Conservation (phyloP, 148 eudicot genomes). For the Camellia japonica region DNA sequence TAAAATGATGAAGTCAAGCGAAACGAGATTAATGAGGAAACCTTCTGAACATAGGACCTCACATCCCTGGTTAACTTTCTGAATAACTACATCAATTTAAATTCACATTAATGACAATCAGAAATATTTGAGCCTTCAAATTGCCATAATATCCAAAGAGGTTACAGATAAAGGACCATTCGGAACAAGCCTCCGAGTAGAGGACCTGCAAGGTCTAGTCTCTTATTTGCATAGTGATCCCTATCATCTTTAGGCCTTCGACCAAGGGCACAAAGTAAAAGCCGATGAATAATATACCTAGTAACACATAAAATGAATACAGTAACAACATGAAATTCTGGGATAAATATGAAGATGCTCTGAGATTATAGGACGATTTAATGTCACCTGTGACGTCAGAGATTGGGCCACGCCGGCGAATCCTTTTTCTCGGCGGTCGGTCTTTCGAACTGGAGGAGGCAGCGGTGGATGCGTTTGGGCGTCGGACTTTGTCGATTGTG, state of each 20-base stretch:
- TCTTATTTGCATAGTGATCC: constrained; percentile 95
- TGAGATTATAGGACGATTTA: too few species aligned
- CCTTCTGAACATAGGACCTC: constrained; percentile 87
- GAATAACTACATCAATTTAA: constrained; percentile 48
- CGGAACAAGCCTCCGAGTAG: constrained; percentile 87
- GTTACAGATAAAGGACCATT: constrained; percentile 34
- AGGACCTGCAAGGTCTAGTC: constrained; percentile 98
- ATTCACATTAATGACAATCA: neutral
- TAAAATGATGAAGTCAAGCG: neutral
- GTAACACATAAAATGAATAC: too few species aligned
- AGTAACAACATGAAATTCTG: too few species aligned
- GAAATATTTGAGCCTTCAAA: neutral
- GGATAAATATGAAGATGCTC: too few species aligned
- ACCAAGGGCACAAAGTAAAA: constrained; percentile 83
- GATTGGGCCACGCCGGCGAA: too few species aligned
- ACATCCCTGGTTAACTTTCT: constrained; percentile 96
- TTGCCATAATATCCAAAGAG: neutral
- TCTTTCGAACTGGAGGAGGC: too few species aligned
- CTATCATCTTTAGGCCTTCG: constrained; percentile 93
- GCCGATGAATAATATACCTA: constrained; percentile 69
- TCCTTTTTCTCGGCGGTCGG: too few species aligned
- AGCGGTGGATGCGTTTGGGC: too few species aligned
- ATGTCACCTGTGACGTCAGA: too few species aligned
- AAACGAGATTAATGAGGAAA: constrained; percentile 6
- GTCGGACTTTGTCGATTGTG: too few species aligned